Percentiles rank a stretch among this genome's conserved stretches.
These are phyloP conservation scores for Talaromyces adpressus DNA, from an alignment of 495 filamentous ascomycete species.

Conservation along the genomic window DNA sequence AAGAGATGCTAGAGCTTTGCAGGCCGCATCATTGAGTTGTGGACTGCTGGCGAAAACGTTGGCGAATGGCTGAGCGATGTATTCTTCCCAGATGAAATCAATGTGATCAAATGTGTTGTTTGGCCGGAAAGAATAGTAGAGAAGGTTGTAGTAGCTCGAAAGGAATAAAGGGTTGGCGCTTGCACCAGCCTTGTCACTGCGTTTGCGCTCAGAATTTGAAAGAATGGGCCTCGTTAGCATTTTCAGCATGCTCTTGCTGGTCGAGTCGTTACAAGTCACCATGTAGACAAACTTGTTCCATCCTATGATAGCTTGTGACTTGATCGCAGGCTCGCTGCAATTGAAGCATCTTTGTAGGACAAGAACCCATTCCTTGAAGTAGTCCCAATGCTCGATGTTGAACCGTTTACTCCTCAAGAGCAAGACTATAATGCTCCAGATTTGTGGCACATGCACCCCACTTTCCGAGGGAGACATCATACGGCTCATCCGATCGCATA, in stretches of 20 bases:
- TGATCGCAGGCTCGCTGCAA: constrained; percentile 62
- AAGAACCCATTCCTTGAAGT: constrained; percentile 61
- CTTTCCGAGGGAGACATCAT: constrained; percentile 63
- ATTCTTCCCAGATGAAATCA: constrained; percentile 74
- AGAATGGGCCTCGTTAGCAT: constrained; percentile 65
- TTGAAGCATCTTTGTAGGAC: constrained; percentile 83
- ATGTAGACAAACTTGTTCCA: constrained; percentile 80
- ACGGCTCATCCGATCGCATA: constrained; percentile 57
- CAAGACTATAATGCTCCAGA: constrained; percentile 78
- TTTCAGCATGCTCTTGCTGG: constrained; percentile 48
- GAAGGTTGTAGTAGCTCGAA: constrained; percentile 65
- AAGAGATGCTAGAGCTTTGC: constrained; percentile 58
- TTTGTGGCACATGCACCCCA: constrained; percentile 64
- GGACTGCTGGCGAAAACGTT: constrained; percentile 24
- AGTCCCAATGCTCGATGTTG: constrained; percentile 64
- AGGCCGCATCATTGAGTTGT: constrained; percentile 43
- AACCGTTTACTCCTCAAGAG: constrained; percentile 58
- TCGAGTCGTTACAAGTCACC: constrained; percentile 53
- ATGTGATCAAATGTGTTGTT: constrained; percentile 51
- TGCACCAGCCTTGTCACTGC: constrained; percentile 46
- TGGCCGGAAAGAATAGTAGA: constrained; percentile 83
- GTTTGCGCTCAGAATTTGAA: constrained; percentile 61
- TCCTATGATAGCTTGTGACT: constrained; percentile 67
- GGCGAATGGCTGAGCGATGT: constrained; percentile 46
- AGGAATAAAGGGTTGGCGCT: constrained; percentile 53